phyloP scores from a whole-genome alignment of 371 early-diverging fungal species.

The Rhizopus stolonifer region DNA sequence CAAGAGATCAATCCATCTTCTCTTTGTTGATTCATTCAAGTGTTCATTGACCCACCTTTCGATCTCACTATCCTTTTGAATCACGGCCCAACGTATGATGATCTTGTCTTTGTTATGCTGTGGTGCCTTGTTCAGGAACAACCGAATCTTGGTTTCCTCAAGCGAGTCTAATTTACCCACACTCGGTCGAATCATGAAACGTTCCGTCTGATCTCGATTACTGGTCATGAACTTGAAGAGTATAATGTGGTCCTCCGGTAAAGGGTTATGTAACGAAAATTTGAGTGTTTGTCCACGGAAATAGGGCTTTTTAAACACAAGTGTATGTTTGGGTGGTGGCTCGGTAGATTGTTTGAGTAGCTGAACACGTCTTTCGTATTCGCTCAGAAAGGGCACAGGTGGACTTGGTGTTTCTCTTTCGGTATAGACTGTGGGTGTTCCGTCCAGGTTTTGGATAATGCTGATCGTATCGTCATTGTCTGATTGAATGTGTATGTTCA shows the following conservation, averaged over 20 bases:
- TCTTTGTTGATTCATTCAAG: constrained; percentile 30
- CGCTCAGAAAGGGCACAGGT: constrained; percentile 1
- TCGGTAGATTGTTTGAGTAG: constrained; percentile 5
- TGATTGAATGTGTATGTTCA: constrained; percentile 25
- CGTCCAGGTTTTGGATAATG: constrained; percentile 26
- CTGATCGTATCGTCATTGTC: constrained; percentile 8
- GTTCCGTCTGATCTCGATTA: constrained; percentile 27
- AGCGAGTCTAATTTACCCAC: constrained; percentile 35
- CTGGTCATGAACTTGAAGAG: constrained; percentile 47
- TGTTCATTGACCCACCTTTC: constrained; percentile 31
- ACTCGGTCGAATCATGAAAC: constrained; percentile 48
- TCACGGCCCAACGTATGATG: constrained; percentile 44
- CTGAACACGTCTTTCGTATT: constrained; percentile 13
- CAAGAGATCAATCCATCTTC: constrained; percentile 49
- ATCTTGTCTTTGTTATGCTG: constrained; percentile 38
- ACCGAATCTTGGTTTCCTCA: constrained; percentile 33
- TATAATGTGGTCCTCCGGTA: constrained; percentile 48
- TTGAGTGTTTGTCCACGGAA: constrained; percentile 39
- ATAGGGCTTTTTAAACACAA: constrained; percentile 28
- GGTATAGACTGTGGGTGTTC: constrained; percentile 9
- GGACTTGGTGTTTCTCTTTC: neutral
- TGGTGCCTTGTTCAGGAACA: constrained; percentile 43
- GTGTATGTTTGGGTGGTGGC: constrained; percentile 2
- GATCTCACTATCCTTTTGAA: constrained; percentile 37
- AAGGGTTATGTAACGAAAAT: constrained; percentile 32